Evolutionary conservation across 129 eudicot genomes (phyloP), one percentile per base, ranked within the genome.

Genomic region (Flaveria robusta): DNA sequence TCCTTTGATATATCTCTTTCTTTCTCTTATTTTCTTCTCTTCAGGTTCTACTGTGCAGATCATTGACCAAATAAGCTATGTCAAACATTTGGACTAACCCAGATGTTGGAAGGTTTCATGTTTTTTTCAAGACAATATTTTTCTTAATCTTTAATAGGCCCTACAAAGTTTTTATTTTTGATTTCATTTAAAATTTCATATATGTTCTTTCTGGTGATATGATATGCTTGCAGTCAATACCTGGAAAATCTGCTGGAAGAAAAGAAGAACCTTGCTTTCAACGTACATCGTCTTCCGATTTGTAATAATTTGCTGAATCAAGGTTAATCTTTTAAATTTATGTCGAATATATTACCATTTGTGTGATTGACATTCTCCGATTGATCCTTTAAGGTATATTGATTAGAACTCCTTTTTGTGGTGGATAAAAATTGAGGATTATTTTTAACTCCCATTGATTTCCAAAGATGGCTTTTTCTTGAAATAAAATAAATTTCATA

Each of bases 251-350:
- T 91, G 75, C 75, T 88, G 34, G 86, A 87, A 47, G 97, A 91
- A 79, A 81, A 83, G 55, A 86, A 88, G 74, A 90, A 81, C 75
- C 85, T 91, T 54, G 87, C 74, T 37, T 88, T 84, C 19, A 83
- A 84, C 58, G 54, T 79, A 79, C 89, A 84, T 58, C 82, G 70
- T 37, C 86, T 91, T 56, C 97, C 97, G 9, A 76, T 91, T 16
- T 91, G 97, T 86, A 81, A 85, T 84, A 67, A 88, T 29, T 86
- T 91, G 74, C 74, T 88, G 69, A 83, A 86, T 82, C 93, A 90
- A 90, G 96, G 96, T 88, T 59, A 29, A 43, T 63, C 63, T 54
- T 45, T 0, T 68, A 9, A 11, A 14, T 31, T 4, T 52, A 29
- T 75, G 6, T 11, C 26, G 27, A 34, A 34, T 34, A 24, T 62